Evolutionary conservation across 2,329 filamentous ascomycete species (phyloP).

Genomic region (Cladophialophora chaetospira): DNA sequence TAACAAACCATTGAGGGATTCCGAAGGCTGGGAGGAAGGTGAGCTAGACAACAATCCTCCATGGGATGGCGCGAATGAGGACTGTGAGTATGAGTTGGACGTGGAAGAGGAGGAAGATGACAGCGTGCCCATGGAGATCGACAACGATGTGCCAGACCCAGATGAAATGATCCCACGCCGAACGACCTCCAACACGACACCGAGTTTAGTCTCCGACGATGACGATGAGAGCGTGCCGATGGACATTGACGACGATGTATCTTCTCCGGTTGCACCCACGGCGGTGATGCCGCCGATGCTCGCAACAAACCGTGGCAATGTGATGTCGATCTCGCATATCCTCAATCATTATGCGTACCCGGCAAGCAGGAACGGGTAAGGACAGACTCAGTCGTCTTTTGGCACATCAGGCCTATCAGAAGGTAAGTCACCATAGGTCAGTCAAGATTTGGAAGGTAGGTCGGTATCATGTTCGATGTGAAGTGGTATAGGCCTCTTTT

Average conservation of each 20-base stretch:
- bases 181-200: neutral
- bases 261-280: neutral
- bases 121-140: neutral
- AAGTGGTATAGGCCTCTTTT: neutral
- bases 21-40: slow-evolving; percentile 17
- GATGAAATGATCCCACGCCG: neutral
- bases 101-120: neutral
- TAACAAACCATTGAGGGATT: neutral
- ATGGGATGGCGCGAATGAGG: slow-evolving; percentile 5
- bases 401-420: too few species aligned
- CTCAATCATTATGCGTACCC: neutral
- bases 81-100: neutral
- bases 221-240: neutral
- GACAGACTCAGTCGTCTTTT: too few species aligned
- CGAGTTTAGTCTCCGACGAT: neutral
- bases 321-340: neutral
- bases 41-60: slow-evolving; percentile 14
- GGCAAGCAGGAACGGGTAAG: too few species aligned
- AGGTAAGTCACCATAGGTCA: neutral
- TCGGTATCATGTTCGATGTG: neutral
- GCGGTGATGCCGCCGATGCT: too few species aligned
- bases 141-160: neutral
- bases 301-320: neutral
- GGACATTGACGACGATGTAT: neutral
- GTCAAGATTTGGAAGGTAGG: neutral